phyloP scores from a whole-genome alignment of 1,284 basidiomycete species.

The Leccinum laetum region DNA sequence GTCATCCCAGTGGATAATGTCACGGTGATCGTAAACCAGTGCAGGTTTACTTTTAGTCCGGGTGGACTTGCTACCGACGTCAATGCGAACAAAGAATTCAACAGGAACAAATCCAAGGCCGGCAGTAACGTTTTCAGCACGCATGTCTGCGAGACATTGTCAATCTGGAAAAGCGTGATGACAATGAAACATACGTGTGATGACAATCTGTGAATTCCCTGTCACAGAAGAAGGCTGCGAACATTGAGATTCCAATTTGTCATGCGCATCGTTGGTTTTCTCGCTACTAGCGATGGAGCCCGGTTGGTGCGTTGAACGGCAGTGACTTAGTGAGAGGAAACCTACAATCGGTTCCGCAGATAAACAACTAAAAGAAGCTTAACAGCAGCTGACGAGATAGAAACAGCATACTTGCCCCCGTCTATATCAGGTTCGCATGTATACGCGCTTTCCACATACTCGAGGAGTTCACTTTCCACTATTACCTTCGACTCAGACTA shows the following conservation, averaged over 20 bases:
- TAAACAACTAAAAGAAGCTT: not conserved
- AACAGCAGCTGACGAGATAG: not conserved
- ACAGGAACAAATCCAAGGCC: slow-evolving; percentile 12
- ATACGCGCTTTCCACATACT: not conserved
- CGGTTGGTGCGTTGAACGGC: not conserved
- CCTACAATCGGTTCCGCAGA: not conserved
- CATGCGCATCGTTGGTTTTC: no score
- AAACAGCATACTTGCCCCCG: not conserved
- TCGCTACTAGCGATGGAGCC: not conserved
- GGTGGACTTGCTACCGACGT: not conserved
- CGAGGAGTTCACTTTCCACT: not conserved
- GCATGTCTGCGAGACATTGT: slow-evolving; percentile 8
- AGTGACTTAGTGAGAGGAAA: not conserved
- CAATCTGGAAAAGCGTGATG: no score
- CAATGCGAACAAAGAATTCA: slow-evolving; percentile 14
- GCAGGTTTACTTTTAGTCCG: slow-evolving; percentile 10
- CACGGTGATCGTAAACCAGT: not conserved
- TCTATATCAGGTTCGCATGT: not conserved
- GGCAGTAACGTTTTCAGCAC: not conserved
- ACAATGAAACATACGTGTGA: no score
- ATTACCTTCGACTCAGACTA: not conserved
- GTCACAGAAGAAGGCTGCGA: no score
- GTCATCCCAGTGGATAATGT: slow-evolving; percentile 16
- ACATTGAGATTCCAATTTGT: no score
- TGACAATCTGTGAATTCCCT: no score